Conservation (phyloP, 306 rosid species). For the Corylus americana region DNA sequence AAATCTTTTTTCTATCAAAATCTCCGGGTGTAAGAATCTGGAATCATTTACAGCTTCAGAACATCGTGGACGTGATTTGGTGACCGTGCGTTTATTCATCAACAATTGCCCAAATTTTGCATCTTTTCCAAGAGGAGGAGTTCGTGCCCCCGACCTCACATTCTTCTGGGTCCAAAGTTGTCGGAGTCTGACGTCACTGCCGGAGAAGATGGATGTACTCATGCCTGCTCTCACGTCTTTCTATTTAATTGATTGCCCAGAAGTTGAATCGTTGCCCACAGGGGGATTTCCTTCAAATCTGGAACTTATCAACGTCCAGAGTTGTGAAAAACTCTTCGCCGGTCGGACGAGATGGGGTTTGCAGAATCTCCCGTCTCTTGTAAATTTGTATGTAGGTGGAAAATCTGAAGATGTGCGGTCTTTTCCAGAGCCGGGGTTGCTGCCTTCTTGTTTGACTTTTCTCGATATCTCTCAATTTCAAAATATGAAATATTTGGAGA, state of each 20-base stretch:
- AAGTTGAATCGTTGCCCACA: background rate
- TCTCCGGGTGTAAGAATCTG: background rate
- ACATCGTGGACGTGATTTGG: background rate
- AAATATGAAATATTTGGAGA: background rate
- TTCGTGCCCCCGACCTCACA: background rate
- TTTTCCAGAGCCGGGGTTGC: background rate
- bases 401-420: background rate
- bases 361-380: background rate
- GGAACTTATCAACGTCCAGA: background rate
- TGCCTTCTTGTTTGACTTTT: background rate
- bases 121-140: constrained; percentile 1
- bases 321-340: background rate
- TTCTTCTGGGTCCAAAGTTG: accelerated
- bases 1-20: background rate
- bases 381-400: accelerated
- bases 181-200: background rate
- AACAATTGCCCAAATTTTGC: background rate
- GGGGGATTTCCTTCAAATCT: background rate
- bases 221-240: background rate
- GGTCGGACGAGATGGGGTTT: constrained; percentile 10
- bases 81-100: background rate
- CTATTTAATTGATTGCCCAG: background rate
- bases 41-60: background rate
- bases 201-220: background rate
- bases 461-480: accelerated